A percentile compares a stretch with the other conserved stretches of the same genome.
phyloP scores from a whole-genome alignment of 306 rosid genomes.

The Vigna mungo region DNA sequence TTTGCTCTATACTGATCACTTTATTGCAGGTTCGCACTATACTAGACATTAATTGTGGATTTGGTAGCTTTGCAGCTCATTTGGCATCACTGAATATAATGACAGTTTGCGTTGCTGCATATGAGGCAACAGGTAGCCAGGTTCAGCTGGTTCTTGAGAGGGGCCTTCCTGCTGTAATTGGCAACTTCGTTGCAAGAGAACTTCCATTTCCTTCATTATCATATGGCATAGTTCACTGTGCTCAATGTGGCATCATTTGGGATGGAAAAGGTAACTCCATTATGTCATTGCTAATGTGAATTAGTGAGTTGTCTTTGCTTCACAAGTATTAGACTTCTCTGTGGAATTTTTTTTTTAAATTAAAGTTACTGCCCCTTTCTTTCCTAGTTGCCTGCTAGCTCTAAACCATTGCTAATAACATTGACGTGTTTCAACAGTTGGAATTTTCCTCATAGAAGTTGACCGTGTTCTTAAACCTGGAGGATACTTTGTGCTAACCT shows the following conservation, averaged over 20 bases:
- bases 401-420: neutral
- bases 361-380: no score
- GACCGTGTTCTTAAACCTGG: slow-evolving; percentile 92
- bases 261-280: slow-evolving; percentile 68
- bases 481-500: slow-evolving; percentile 89
- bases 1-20: slow-evolving; percentile 40
- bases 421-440: slow-evolving; percentile 59
- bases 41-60: slow-evolving; percentile 86
- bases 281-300: neutral
- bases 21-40: slow-evolving; percentile 67
- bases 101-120: slow-evolving; percentile 79
- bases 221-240: slow-evolving; percentile 92
- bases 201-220: slow-evolving; percentile 87
- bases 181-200: slow-evolving; percentile 68
- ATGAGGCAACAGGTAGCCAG: slow-evolving; percentile 92
- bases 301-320: slow-evolving; percentile 29
- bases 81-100: slow-evolving; percentile 67
- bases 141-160: slow-evolving; percentile 95
- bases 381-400: no score
- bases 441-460: slow-evolving; percentile 73
- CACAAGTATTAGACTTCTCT: slow-evolving; percentile 17
- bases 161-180: slow-evolving; percentile 89
- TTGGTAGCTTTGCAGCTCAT: slow-evolving; percentile 95
- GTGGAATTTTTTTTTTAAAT: neutral
- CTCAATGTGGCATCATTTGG: slow-evolving; percentile 83